phyloP scores from a whole-genome alignment of 306 rosid genomes.

The Macrotyloma uniflorum region DNA sequence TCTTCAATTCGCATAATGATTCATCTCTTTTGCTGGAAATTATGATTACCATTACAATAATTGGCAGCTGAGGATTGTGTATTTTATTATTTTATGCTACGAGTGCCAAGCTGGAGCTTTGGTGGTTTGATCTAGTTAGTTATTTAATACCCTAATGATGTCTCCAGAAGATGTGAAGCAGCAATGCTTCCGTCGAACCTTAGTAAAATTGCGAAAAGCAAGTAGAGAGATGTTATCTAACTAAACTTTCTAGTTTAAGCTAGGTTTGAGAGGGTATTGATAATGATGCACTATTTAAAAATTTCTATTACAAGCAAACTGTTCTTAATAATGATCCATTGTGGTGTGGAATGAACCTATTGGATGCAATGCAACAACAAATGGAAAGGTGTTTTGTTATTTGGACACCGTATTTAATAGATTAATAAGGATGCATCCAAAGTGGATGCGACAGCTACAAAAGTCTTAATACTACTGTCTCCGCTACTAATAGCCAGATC shows the following conservation, averaged over 20 bases:
- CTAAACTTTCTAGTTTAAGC: background rate
- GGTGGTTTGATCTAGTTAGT: background rate
- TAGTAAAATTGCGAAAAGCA: background rate
- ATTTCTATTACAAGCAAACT: background rate
- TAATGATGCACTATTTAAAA: background rate
- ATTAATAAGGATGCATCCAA: background rate
- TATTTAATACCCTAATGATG: background rate
- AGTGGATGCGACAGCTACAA: background rate
- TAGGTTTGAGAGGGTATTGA: background rate
- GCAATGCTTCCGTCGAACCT: no score
- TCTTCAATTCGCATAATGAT: conserved; percentile 4
- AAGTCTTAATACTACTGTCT: background rate
- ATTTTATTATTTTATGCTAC: background rate
- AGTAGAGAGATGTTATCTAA: background rate
- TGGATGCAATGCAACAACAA: background rate
- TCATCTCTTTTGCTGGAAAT: background rate
- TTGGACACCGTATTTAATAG: background rate
- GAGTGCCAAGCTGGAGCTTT: background rate
- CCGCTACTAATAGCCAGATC: background rate
- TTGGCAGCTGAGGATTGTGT: background rate
- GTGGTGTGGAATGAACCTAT: background rate
- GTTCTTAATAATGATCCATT: background rate
- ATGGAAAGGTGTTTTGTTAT: background rate
- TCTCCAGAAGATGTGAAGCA: no score
- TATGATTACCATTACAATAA: conserved; percentile 1